These are phyloP conservation scores for Chalara sp. DNA, from an alignment of 2,329 filamentous ascomycete genomes.

Conservation along the genomic window DNA sequence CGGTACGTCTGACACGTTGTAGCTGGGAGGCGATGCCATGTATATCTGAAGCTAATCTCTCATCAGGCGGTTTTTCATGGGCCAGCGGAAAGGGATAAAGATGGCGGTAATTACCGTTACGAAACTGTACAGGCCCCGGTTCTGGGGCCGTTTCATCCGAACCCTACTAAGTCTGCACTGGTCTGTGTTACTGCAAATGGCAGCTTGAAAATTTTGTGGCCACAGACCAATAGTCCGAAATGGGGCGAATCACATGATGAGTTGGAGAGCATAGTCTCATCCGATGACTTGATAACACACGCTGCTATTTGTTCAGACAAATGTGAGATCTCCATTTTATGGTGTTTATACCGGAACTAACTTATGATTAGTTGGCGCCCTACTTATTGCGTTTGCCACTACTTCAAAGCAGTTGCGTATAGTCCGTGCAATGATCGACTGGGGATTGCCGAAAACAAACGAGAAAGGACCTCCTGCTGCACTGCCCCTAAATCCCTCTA, in stretches of 20 bases:
- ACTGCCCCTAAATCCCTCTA: conserved; percentile 42
- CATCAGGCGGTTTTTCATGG: conserved; percentile 44
- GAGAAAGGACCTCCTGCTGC: conserved; percentile 42
- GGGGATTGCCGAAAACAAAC: conserved; percentile 54
- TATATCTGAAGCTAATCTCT: no score
- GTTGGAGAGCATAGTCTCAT: conserved; percentile 64
- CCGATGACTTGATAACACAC: conserved; percentile 73
- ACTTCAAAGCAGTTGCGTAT: conserved; percentile 66
- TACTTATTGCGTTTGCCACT: conserved; percentile 63
- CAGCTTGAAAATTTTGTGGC: conserved; percentile 68
- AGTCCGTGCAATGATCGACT: conserved; percentile 67
- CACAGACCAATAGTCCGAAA: conserved; percentile 51
- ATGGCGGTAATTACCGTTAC: conserved; percentile 58
- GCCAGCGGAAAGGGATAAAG: conserved; percentile 52
- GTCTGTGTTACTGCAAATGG: conserved; percentile 72
- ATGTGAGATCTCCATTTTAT: conserved; percentile 40
- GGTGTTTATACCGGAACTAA: conserved; percentile 5
- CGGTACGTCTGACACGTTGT: conserved; percentile 15
- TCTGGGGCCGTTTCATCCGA: conserved; percentile 67
- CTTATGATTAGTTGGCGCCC: conserved; percentile 28
- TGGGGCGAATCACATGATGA: conserved; percentile 70
- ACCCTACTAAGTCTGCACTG: conserved; percentile 63
- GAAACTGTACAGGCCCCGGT: conserved; percentile 59
- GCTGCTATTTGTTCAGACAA: conserved; percentile 70
- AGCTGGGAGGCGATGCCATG: no score